A percentile compares a stretch with the other conserved stretches of the same genome.
Evolutionary conservation across 768 basidiomycete species (phyloP).

Genomic region (Collybiopsis luxurians): DNA sequence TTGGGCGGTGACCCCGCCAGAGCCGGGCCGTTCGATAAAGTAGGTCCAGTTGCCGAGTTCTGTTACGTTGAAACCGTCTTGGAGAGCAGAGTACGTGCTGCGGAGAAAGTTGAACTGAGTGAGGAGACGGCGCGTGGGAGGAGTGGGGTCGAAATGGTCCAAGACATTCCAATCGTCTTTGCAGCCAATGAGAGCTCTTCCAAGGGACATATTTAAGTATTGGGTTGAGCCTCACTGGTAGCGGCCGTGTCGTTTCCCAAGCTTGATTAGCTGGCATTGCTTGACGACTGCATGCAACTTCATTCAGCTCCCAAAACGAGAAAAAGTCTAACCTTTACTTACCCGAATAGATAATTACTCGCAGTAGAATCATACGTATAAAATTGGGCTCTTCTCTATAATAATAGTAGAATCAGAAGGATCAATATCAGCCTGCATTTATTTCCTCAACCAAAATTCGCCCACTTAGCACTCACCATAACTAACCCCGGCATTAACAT

Average conservation of each 20-base stretch:
- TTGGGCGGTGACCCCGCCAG: constrained; percentile 76
- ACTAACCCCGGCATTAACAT: constrained; percentile 89
- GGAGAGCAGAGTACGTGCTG: constrained; percentile 63
- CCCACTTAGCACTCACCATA: constrained; percentile 53
- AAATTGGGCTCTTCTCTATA: constrained; percentile 95
- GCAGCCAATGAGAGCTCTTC: constrained; percentile 77
- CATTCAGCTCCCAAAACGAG: neutral
- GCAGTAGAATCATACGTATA: constrained; percentile 89
- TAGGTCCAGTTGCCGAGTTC: constrained; percentile 86
- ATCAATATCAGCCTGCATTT: constrained; percentile 5
- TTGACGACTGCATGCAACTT: constrained; percentile 62
- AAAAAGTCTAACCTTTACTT: constrained; percentile 22
- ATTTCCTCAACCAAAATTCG: neutral
- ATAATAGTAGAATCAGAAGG: constrained; percentile 47
- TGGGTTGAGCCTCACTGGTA: constrained; percentile 87
- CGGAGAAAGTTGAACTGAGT: constrained; percentile 76
- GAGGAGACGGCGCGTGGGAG: constrained; percentile 69
- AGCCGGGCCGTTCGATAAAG: constrained; percentile 77
- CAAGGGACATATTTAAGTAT: constrained; percentile 92
- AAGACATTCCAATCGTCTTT: constrained; percentile 89
- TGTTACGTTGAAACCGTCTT: constrained; percentile 86
- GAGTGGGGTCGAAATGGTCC: constrained; percentile 93
- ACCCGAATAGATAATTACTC: constrained; percentile 90
- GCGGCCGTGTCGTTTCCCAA: constrained; percentile 91
- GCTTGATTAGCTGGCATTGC: constrained; percentile 82